phyloP scores from a whole-genome alignment of 768 basidiomycete species.

The Suillus subluteus region DNA sequence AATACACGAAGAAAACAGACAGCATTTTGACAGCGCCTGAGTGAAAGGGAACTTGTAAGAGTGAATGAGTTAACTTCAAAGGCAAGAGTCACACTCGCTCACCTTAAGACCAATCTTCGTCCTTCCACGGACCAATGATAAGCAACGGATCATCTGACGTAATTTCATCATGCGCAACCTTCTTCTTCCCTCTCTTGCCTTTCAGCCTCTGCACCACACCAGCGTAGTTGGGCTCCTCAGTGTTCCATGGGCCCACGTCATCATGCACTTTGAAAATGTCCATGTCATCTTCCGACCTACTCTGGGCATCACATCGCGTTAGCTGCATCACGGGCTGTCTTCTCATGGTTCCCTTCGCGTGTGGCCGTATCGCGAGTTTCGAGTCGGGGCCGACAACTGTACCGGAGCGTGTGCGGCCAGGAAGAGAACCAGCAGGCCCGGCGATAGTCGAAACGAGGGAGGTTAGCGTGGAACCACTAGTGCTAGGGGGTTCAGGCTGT shows the following conservation, averaged over 20 bases:
- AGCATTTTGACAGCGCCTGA: not conserved
- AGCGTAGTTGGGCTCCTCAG: conserved; percentile 27
- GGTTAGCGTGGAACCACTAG: conserved; percentile 13
- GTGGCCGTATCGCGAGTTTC: conserved; percentile 19
- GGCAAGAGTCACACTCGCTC: conserved; percentile 6
- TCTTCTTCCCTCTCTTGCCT: conserved; percentile 1
- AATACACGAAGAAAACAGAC: not conserved
- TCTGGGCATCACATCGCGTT: conserved; percentile 1
- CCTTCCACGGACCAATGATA: conserved; percentile 20
- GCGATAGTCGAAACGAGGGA: not conserved
- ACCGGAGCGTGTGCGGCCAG: conserved; percentile 50
- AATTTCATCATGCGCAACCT: conserved; percentile 2
- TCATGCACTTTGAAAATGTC: conserved; percentile 21
- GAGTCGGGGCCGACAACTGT: conserved; percentile 44
- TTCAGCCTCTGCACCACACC: conserved; percentile 14
- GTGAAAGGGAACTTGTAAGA: not conserved
- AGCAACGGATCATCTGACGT: conserved; percentile 35
- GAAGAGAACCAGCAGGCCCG: conserved; percentile 7
- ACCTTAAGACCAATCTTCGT: conserved; percentile 15
- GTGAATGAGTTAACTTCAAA: not conserved
- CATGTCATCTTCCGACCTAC: conserved; percentile 28
- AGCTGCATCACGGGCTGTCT: conserved; percentile 2
- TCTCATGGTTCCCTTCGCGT: not conserved
- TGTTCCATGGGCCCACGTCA: conserved; percentile 15
- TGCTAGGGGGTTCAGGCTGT: conserved; percentile 18